Base-by-base conservation (phyloP, 2,329 filamentous ascomycete genomes). In the Domatiomyces catenatus region DNA sequence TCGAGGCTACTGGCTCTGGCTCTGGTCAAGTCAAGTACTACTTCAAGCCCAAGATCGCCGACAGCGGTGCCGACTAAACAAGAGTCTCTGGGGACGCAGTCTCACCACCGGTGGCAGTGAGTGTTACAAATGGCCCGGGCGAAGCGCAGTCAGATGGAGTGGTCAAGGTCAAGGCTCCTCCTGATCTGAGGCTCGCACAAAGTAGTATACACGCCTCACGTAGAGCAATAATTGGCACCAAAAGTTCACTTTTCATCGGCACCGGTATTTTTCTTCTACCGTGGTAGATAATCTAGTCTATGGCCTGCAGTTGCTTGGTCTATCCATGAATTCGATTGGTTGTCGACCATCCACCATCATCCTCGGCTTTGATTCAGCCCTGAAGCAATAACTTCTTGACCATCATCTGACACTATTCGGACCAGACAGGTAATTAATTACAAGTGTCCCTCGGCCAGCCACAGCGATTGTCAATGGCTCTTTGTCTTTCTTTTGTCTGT, bases 1-100 rank as follows among this genome's bases (percentile, higher is more conserved):
- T 83, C 57, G 79, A 83, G 71, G 69, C 70, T 49, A 71, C 72
- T 60, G 79, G 79, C 60, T 74, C 68, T 67, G 66, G 64, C 63
- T 72, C 67, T 53, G 79, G 79, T 52, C 47, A 64, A 49, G 58
- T 70, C 59, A 72, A 75, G 67, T 73, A 73, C 64, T 63, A 67
- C 64, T 66, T 71, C 66, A 72, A 72, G 62, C 76, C 76, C 52
- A 75, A 70, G 62, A 80, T 80, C 61, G 66, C 71, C 53, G 64
- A 39, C 12, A 39, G 32, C 32, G 32, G 32, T 15, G 32, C 32
- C 15, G 10, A 10, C 28, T 10, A 36, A 15, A 5, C 10, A 39
- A 39, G 32, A 39, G 32, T 32, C 28, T 32, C 4, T 39, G 3
- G 32, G 32, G 2, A 39, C 32, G 15, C 32, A 15, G 15, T 15